Evolutionary conservation across 768 basidiomycete genomes (phyloP), one percentile per base, ranked within the genome.

Genomic region (Lepiota subincarnata): DNA sequence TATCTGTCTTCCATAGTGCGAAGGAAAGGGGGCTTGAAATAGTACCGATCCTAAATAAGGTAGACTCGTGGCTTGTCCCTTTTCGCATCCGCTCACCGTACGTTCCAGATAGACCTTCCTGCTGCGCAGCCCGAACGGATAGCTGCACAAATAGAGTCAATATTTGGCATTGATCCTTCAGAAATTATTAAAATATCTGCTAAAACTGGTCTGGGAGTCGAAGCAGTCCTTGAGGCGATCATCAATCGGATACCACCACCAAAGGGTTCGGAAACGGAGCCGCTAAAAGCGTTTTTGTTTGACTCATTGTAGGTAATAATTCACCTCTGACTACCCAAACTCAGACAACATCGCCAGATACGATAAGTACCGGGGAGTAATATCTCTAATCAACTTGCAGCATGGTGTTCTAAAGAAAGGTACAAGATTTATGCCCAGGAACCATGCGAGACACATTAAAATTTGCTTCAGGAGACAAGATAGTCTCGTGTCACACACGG

Each of bases 301-400:
- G 97, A 99, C 67, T 95, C 93, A 8, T 82, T 87, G 92, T 94
- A 53, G 35, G 58, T 55, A 48, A 58, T 69, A 82, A 20, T 24
- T 26, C 46, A 53, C 39, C 26, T 50, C 45, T 57, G 28, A n/a
- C 43, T 28, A 24, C 22, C 43, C 18, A 37, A 28, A 50, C 16
- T 45, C 62, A 39, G 56, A 61, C 61, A 53, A 40, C 51, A 36
- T 48, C 22, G 14, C 43, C 56, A 96, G 93, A 53, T 98, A 95
- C 67, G 97, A 99, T 66, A 82, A 88, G 57, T 99, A 93, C 69
- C 83, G 95, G 53, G 97, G 97, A 8, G 97, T 98, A 18, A 94
- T 99, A 44, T 96, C 92, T 1, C 72, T 98, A 26, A 80, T 98
- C 34, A 89, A 82, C 59, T 69, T 99, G 16, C 84, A 89, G 61